Conservation (phyloP, 108 stramenopile species). For the Mayamaea pseudoterrestris region DNA sequence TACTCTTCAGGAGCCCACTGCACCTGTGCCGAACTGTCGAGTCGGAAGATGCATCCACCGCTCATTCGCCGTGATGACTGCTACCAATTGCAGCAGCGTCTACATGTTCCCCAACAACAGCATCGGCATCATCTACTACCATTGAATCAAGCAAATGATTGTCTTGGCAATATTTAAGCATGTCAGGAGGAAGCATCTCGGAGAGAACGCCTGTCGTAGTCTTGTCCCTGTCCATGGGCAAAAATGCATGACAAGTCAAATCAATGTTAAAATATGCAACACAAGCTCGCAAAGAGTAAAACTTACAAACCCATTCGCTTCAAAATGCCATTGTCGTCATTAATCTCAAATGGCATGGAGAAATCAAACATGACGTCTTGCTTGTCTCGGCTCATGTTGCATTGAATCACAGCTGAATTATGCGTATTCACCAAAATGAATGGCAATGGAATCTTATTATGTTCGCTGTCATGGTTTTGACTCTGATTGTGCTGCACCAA, state of each 20-base stretch:
- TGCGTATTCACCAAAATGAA: conserved; percentile 88
- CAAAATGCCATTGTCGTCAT: conserved; percentile 90
- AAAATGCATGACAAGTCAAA: conserved; percentile 4
- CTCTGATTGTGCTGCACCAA: conserved; percentile 58
- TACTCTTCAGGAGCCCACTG: too few species aligned
- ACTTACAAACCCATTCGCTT: conserved; percentile 83
- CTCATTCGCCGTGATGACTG: not conserved
- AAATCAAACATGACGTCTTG: conserved; percentile 89
- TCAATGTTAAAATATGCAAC: not conserved
- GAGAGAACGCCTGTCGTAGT: conserved; percentile 27
- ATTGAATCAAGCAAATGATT: conserved; percentile 33
- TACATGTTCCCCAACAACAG: too few species aligned
- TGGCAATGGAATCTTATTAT: conserved; percentile 71
- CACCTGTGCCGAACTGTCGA: too few species aligned
- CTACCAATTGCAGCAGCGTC: too few species aligned
- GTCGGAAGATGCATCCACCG: too few species aligned
- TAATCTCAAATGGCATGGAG: conserved; percentile 82
- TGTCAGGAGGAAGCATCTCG: conserved; percentile 43
- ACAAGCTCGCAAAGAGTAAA: not conserved
- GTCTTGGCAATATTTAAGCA: conserved; percentile 39
- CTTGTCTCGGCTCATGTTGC: conserved; percentile 82
- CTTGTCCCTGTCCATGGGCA: conserved; percentile 30
- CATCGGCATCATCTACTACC: conserved; percentile 4
- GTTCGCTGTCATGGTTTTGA: not conserved
- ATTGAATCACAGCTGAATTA: conserved; percentile 71